These are phyloP conservation scores for Dioscorea alata DNA, from an alignment of 106 monocot genomes.

Conservation along the genomic window DNA sequence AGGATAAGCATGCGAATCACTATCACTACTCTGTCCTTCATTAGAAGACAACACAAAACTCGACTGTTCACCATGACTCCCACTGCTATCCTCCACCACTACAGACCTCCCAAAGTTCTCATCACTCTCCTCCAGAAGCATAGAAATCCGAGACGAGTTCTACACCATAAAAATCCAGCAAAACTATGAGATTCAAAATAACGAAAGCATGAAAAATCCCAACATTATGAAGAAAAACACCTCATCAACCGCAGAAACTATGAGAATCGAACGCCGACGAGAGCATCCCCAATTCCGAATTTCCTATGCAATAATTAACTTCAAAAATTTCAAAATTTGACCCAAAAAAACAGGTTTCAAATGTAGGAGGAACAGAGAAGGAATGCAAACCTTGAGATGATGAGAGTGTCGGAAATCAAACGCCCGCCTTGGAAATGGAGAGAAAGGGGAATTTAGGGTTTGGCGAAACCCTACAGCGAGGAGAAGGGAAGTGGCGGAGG, in stretches of 20 bases:
- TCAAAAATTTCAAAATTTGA: not conserved
- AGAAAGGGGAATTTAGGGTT: not conserved
- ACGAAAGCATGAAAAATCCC: too few relatives aligned
- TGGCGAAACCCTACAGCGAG: not conserved
- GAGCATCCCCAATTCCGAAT: not conserved
- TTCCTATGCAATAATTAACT: not conserved
- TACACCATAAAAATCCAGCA: too few relatives aligned
- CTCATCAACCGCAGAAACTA: too few relatives aligned
- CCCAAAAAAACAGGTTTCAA: not conserved
- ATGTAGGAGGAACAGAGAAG: not conserved
- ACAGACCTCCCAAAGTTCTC: too few relatives aligned
- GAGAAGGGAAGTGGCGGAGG: not conserved
- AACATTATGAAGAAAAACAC: too few relatives aligned
- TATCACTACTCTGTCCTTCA: slow-evolving; percentile 42
- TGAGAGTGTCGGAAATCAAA: not conserved
- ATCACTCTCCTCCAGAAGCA: too few relatives aligned
- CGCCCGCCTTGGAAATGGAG: not conserved
- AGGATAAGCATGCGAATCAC: slow-evolving; percentile 12
- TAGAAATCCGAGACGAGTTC: too few relatives aligned
- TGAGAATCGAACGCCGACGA: not conserved
- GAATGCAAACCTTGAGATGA: not conserved
- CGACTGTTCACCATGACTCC: slow-evolving; percentile 5
- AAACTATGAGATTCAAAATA: too few relatives aligned
- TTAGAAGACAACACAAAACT: slow-evolving; percentile 14
- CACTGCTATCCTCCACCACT: not conserved